Evolutionary conservation across 2,329 filamentous ascomycete species (phyloP), one percentile per base, ranked within the genome.

Genomic region (Endoconidiophora laricicola): DNA sequence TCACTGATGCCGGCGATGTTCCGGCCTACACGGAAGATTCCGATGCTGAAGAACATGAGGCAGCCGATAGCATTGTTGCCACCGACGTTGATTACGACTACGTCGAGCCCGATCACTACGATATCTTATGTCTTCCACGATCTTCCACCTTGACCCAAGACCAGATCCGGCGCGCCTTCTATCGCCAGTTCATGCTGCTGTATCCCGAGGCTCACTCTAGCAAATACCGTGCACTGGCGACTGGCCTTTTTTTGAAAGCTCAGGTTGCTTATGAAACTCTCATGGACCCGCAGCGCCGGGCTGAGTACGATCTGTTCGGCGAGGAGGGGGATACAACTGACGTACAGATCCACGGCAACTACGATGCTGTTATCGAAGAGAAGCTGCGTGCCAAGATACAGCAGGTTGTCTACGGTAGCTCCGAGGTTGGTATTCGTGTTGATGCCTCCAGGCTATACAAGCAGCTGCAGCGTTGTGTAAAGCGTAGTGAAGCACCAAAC

Each of bases 211-310:
- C 58, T 44, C 66, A 71, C 52, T 64, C 69, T 2, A 57, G 62
- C 6, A 58, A 64, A 29, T 58, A 66, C 45, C 65, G 62, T 36
- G 61, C 61, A 29, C 56, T 63, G 36, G 68, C 69, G 20, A 62
- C 62, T 10, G 57, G 58, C 20, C 67, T 70, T 55, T 66, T 72
- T 44, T 58, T 61, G 9, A 58, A 61, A 38, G 62, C 67, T 2
- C 65, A 71, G 50, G 58, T 59, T 10, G 70, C 69, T 6, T 72
- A 70, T 44, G 70, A 72, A 58, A 67, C 65, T 1, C 61, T 73
- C n/a, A 64, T 68, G 44, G 64, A 70, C 45, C 67, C 68, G 12
- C 58, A 60, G 14, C 62, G 65, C 20, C 62, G 66, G 33, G 60
- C 64, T 4, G 62, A 63, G 36, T 71, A 72, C 50, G 68, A 72